phyloP scores from a whole-genome alignment of 192 early-diverging fungal species.

The Polychytrium aggregatum region DNA sequence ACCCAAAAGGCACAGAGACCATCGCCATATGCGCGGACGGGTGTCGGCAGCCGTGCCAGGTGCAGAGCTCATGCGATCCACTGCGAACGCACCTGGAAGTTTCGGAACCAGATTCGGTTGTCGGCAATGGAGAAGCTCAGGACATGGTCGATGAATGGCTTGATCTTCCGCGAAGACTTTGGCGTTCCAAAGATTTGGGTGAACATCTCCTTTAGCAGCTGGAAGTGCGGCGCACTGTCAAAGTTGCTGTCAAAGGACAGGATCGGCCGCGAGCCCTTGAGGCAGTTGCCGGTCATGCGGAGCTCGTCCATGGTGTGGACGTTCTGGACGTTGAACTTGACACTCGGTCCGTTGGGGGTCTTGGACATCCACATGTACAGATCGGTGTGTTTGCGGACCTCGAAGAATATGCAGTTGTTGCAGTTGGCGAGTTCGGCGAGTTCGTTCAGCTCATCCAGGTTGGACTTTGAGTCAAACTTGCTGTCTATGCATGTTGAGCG shows the following conservation, averaged over 20 bases:
- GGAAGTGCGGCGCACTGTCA: constrained; percentile 69
- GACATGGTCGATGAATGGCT: constrained; percentile 96
- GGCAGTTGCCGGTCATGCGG: constrained; percentile 94
- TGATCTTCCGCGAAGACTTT: constrained; percentile 73
- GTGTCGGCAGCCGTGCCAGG: too few species aligned
- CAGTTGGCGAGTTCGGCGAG: constrained; percentile 93
- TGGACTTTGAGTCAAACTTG: constrained; percentile 86
- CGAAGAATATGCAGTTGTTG: constrained; percentile 97
- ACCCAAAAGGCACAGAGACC: too few species aligned
- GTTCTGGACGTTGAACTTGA: constrained; percentile 92
- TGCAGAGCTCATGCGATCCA: background rate
- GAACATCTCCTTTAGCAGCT: constrained; percentile 89
- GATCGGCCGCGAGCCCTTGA: constrained; percentile 91
- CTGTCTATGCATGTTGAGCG: constrained; percentile 47
- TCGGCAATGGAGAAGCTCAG: constrained; percentile 71
- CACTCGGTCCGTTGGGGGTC: constrained; percentile 88
- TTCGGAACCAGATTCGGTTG: constrained; percentile 89
- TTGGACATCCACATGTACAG: constrained; percentile 92
- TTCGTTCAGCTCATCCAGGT: constrained; percentile 83
- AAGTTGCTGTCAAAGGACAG: constrained; percentile 92
- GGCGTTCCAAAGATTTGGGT: constrained; percentile 83
- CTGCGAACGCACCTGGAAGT: constrained; percentile 67
- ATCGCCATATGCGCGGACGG: too few species aligned
- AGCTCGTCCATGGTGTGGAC: constrained; percentile 99
- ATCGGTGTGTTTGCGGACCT: constrained; percentile 83